Percentiles rank a stretch among this genome's conserved stretches.
Evolutionary conservation across 2,329 filamentous ascomycete species (phyloP).

Genomic region (Colletotrichum siamense): DNA sequence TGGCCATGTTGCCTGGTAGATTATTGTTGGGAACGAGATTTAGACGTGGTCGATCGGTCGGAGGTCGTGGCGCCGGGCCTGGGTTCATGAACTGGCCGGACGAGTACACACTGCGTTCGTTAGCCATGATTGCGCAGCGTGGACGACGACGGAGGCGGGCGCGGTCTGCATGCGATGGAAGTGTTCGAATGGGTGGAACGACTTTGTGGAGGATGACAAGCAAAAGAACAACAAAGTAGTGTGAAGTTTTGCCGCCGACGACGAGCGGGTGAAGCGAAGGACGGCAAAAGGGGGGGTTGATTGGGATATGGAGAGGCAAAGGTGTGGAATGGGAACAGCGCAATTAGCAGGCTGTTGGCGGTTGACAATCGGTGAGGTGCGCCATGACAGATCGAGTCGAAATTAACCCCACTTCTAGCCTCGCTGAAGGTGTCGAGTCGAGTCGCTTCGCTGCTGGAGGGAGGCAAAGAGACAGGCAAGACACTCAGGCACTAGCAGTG

Average conservation of each 20-base stretch:
- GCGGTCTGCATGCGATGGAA: conserved; percentile 16
- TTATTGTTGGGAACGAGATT: conserved; percentile 79
- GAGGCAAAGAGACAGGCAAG: background rate
- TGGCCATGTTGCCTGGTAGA: conserved; percentile 78
- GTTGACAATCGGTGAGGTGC: conserved; percentile 19
- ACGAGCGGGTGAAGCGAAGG: background rate
- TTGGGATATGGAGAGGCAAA: background rate
- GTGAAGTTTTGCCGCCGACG: background rate
- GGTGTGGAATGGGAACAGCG: conserved; percentile 20
- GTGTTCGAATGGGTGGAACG: background rate
- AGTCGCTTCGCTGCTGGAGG: background rate
- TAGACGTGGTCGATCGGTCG: conserved; percentile 81
- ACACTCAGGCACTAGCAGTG: background rate
- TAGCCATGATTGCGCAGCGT: conserved; percentile 28
- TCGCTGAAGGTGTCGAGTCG: conserved; percentile 19
- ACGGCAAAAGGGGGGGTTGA: conserved; percentile 9
- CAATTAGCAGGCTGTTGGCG: conserved; percentile 15
- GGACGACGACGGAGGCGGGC: conserved; percentile 1
- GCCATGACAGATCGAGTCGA: conserved; percentile 23
- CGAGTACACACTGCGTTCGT: conserved; percentile 57
- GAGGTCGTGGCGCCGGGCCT: conserved; percentile 90
- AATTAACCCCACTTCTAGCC: conserved; percentile 28
- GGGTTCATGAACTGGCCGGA: conserved; percentile 91
- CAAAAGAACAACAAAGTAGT: background rate
- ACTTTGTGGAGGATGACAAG: background rate